phyloP scores from a whole-genome alignment of 768 basidiomycete species.

The Epithele typhae region DNA sequence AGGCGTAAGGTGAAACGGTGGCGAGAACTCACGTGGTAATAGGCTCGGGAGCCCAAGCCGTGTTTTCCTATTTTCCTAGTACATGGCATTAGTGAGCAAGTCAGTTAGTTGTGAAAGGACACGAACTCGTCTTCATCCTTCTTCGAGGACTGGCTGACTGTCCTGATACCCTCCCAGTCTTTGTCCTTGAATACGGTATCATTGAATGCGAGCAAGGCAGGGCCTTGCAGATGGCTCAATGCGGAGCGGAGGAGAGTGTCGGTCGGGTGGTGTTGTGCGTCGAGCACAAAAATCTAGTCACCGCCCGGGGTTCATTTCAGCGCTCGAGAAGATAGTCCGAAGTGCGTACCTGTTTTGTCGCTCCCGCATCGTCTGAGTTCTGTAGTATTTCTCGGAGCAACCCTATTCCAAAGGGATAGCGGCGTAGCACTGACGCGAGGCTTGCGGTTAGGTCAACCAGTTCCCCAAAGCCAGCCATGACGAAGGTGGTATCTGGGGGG shows the following conservation, averaged over 20 bases:
- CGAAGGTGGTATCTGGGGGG: no score
- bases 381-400: conserved; percentile 42
- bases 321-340: no score
- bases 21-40: conserved; percentile 40
- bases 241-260: conserved; percentile 23
- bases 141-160: conserved; percentile 44
- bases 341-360: conserved; percentile 35
- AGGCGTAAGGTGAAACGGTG: no score
- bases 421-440: conserved; percentile 30
- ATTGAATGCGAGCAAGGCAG: conserved; percentile 45
- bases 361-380: conserved; percentile 50
- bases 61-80: conserved; percentile 50
- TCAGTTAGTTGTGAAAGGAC: conserved; percentile 1
- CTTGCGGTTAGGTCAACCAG: conserved; percentile 8
- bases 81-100: not conserved
- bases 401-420: conserved; percentile 43
- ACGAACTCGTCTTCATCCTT: conserved; percentile 39
- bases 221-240: conserved; percentile 34
- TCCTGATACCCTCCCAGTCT: conserved; percentile 43
- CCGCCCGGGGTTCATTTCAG: no score
- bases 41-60: conserved; percentile 46
- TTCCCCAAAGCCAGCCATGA: conserved; percentile 9
- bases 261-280: conserved; percentile 29
- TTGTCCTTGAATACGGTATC: conserved; percentile 35
- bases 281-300: conserved; percentile 43